Base-by-base conservation (phyloP, 345 rosid species). In the Gossypium thurberi region DNA sequence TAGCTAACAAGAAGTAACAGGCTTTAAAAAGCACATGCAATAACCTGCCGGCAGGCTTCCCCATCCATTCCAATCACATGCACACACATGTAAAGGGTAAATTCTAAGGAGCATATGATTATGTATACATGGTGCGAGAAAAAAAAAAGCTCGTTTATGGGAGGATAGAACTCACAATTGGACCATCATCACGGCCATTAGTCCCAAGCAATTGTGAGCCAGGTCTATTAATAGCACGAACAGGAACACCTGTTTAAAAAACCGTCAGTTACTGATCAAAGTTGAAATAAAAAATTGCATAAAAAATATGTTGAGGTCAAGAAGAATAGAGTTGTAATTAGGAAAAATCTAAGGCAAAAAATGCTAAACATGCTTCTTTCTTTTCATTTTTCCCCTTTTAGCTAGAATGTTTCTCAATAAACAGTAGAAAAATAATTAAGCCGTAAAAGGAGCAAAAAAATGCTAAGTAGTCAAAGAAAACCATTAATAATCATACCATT, bases 401-500 rank as follows among this genome's bases (percentile, higher is more conserved):
- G 51, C 53, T 48, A 21, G 6, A 67, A 33, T 33, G 40, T 5
- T 33, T 5, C 40, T 18, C 53, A 44, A 50, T 23, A 74, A 51
- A 48, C 8, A 63, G 50, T 23, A 46, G 20, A 18, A 0, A 63
- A 47, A 12, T 2, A 23, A 66, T 46, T 47, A 66, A 66, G 26
- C 40, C 12, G 20, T 66, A 46, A 23, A 66, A n/a, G 20, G 58
- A 5, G 10, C 25, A 7, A 4, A 13, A 1, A 66, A 13, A 20
- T 6, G 21, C 40, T 13, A 46, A 7, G 70, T 46, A n/a, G 25
- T 50, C 40, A 21, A 61, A 68, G 62, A 52, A 75, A 65, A 51
- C 61, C 26, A 40, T 69, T 47, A 7, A 51, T 48, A 18, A 53
- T 21, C 56, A 77, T 93, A 96, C 99, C 99, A 85, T 96, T 96